These are phyloP conservation scores for Xerophyta viscosa DNA, from an alignment of 106 monocot genomes.

Conservation along the genomic window DNA sequence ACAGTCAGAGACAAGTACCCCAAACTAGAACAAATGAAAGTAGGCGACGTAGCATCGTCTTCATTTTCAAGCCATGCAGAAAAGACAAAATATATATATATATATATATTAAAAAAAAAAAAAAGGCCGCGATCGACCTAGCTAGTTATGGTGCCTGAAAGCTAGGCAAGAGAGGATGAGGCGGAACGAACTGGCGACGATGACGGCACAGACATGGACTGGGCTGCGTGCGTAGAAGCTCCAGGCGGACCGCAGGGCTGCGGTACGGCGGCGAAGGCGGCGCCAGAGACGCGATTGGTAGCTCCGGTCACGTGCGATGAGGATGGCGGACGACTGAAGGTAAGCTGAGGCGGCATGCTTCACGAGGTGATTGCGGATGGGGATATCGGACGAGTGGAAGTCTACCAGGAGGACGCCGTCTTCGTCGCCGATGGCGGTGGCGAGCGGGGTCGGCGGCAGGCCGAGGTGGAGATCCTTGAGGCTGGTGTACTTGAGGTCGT, in stretches of 20 bases:
- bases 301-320: conserved; percentile 29
- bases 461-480: conserved; percentile 36
- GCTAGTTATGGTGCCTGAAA: too few relatives aligned
- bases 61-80: too few relatives aligned
- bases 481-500: conserved; percentile 37
- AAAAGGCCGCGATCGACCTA: too few relatives aligned
- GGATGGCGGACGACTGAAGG: conserved; percentile 44
- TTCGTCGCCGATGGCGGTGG: background rate
- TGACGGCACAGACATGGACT: background rate
- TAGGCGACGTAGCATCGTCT: too few relatives aligned
- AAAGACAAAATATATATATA: too few relatives aligned
- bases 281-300: conserved; percentile 32
- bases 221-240: conserved; percentile 4
- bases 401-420: background rate
- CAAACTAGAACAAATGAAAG: too few relatives aligned
- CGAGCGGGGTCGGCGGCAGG: background rate
- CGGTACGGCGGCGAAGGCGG: background rate
- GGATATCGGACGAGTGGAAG: conserved; percentile 29
- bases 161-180: background rate
- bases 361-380: conserved; percentile 49
- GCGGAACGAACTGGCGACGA: background rate
- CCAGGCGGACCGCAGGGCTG: conserved; percentile 7
- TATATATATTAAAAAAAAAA: too few relatives aligned
- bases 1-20: too few relatives aligned
- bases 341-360: conserved; percentile 67